Evolutionary conservation across 495 filamentous ascomycete species (phyloP), one percentile per base, ranked within the genome.

Genomic region (Aspergillus diversus): DNA sequence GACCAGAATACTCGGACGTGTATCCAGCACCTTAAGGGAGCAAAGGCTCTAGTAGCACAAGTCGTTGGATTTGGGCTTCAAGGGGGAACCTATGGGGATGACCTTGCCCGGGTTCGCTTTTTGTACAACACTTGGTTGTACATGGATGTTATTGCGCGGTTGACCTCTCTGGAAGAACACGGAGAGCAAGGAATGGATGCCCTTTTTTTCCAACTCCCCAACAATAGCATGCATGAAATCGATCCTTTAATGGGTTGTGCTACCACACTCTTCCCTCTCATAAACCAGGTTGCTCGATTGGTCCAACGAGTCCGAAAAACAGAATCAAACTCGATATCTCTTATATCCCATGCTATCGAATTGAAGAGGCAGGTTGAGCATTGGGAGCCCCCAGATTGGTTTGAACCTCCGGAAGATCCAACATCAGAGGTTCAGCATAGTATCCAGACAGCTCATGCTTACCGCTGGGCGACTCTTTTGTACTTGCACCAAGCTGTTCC

Each of bases 211-310:
- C 56, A 74, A 46, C 64, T 75, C 16, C 82, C 83, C 4, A 61
- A 77, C 31, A 71, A 74, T 59, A 74, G 73, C 5, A 76, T 82
- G 48, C 79, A 84, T 32, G 82, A 89, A 55, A 83, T 93, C 31
- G 90, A 93, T 72, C 90, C 90, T 34, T 75, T 92, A 16, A 87
- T 93, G 86, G 90, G 90, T 7, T 90, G 87, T 66, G 90, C 90
- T 21, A 76, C 79, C 13, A 89, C 86, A 0, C 81, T 93, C 0
- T 93, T 92, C 67, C 90, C 90, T 1, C 74, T 92, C 2, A 90
- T 93, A 59, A 85, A 89, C 5, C 81, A 83, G 17, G 89, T 88
- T 15, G 90, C 88, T 6, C 85, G 85, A 58, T 77, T 93, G 6
- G 85, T 91, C 16, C 84, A 89, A 42, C 83, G 79, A 37, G 87